phyloP scores from a whole-genome alignment of 495 filamentous ascomycete genomes.

The Aspergillus nanangensis region DNA sequence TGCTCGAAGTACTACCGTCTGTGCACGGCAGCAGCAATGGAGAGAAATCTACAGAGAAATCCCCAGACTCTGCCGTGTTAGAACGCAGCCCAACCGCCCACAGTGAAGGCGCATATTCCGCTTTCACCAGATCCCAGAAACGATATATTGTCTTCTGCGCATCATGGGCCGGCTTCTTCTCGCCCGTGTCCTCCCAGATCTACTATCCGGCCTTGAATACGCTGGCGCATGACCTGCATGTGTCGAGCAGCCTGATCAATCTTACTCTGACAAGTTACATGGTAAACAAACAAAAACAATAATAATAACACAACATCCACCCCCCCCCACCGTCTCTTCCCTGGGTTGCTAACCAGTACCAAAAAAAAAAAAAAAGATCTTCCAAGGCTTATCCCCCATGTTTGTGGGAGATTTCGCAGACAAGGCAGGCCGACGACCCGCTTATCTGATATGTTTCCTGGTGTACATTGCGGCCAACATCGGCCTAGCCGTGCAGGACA shows the following conservation, averaged over 20 bases:
- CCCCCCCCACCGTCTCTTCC: no score
- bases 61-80: no score
- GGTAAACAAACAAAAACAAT: slow-evolving; percentile 15
- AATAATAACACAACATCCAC: no score
- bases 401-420: slow-evolving; percentile 49
- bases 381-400: slow-evolving; percentile 46
- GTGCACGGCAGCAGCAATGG: no score
- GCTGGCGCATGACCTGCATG: slow-evolving; percentile 33
- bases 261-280: slow-evolving; percentile 49
- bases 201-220: slow-evolving; percentile 45
- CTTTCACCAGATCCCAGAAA: slow-evolving; percentile 6
- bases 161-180: slow-evolving; percentile 29
- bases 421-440: slow-evolving; percentile 42
- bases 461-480: slow-evolving; percentile 47
- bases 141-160: slow-evolving; percentile 19
- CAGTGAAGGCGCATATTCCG: no score
- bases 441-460: slow-evolving; percentile 41
- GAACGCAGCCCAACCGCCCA: no score
- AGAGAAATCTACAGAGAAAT: no score
- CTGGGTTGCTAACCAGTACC: no score
- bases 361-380: slow-evolving; percentile 24
- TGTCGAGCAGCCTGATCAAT: slow-evolving; percentile 39
- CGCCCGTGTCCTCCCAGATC: slow-evolving; percentile 42
- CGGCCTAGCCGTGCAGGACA: slow-evolving; percentile 40
- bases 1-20: no score